Conservation (phyloP, 305 asterid genomes). For the Fraxinus floribunda region DNA sequence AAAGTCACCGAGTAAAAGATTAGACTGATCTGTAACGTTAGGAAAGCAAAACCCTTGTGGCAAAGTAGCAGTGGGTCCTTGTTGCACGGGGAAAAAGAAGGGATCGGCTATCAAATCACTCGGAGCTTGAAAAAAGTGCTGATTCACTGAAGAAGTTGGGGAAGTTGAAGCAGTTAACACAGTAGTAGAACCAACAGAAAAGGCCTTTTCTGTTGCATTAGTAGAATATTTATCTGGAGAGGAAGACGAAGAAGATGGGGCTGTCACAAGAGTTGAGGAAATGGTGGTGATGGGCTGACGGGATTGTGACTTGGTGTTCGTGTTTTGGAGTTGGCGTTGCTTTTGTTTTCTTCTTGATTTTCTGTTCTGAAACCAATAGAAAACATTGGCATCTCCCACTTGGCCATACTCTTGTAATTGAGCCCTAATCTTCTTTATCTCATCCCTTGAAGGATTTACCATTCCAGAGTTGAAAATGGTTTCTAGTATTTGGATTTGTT, state of each 20-base stretch:
- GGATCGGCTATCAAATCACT: slow-evolving; percentile 45
- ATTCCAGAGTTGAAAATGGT: slow-evolving; percentile 91
- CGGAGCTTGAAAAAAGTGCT: slow-evolving; percentile 38
- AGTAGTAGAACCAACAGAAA: slow-evolving; percentile 32
- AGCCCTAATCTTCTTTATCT: slow-evolving; percentile 75
- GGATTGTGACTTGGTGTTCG: slow-evolving; percentile 29
- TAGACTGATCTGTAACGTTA: slow-evolving; percentile 11
- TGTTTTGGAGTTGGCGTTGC: slow-evolving; percentile 59
- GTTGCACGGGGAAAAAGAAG: slow-evolving; percentile 50
- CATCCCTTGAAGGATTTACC: slow-evolving; percentile 94
- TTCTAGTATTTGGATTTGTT: slow-evolving; percentile 85
- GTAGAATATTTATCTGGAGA: slow-evolving; percentile 50
- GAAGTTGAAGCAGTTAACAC: slow-evolving; percentile 29
- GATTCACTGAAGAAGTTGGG: slow-evolving; percentile 66
- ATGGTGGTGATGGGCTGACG: not conserved
- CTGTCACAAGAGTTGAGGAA: not conserved
- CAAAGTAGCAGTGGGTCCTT: slow-evolving; percentile 25
- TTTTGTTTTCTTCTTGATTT: slow-evolving; percentile 92
- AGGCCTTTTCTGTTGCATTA: slow-evolving; percentile 30
- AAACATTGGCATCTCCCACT: slow-evolving; percentile 94
- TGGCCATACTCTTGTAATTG: slow-evolving; percentile 88
- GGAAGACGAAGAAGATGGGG: slow-evolving; percentile 40
- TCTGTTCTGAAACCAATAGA: slow-evolving; percentile 96
- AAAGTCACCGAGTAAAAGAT: slow-evolving; percentile 25
- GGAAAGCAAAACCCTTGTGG: slow-evolving; percentile 26